Base-by-base conservation (phyloP, 129 eudicot genomes). In the Artemisia argyi region DNA sequence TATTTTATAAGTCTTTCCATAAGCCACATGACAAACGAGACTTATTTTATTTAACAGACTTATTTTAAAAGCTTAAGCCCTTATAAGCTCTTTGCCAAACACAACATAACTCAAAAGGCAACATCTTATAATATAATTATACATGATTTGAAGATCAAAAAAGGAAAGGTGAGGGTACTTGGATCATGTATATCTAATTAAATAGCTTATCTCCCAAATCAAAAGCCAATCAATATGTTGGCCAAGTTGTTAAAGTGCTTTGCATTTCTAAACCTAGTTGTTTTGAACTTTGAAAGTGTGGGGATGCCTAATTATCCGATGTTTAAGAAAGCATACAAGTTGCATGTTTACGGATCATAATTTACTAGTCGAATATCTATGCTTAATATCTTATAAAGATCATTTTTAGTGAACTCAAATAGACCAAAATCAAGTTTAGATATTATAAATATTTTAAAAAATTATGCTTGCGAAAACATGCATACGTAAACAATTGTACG, bases 191-290 rank as follows among this genome's bases (percentile, higher is more conserved):
- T 35, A 35, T 35, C 73, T 55, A 75, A 65, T 52, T 75, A 66
- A 66, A 66, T 75, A 75, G 17, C 58, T 61, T 58, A 67, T 67
- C 66, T 16, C 30, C 66, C 20, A 66, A 56, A 65, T 63, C 49
- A 55, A 66, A 66, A 75, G 66, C 12, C 62, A 51, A 68, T 76
- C 74, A 67, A 24, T 75, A 75, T 66, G 79, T 66, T 75, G 39
- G 79, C 79, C 79, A 75, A 75, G 66, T 56, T 66, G 79, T 24
- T 75, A 75, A 65, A 75, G 67, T 44, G 26, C 19, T 64, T 74
- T 63, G 65, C 71, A 63, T 64, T 44, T 64, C 68, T 48, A 72
- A 72, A 47, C 30, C 7, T 73, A 16, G 77, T 30, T 73, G 63
- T 62, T 9, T 39, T 3, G 13, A 11, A 61, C 77, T 72, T 47